Evolutionary conservation across 192 early-diverging fungal species (phyloP), one percentile per base, ranked within the genome.

Genomic region (Coemansia sp.): DNA sequence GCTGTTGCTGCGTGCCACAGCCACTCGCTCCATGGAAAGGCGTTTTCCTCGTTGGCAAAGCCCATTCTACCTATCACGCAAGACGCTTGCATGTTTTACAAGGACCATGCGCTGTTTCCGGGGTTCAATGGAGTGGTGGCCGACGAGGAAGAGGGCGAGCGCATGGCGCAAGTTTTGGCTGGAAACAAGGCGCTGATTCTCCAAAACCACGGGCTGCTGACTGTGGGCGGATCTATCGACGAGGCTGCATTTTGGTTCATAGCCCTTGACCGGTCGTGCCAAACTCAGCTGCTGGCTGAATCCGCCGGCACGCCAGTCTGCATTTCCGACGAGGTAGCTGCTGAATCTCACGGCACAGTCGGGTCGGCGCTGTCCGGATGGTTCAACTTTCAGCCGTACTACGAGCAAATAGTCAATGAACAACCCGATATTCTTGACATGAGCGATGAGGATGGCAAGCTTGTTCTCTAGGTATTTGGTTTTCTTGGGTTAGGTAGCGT

Each of bases 171-270:
- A 30, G 63, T 65, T 2, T 50, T 85, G 49, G 82, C 77, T 15
- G 48, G 27, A 3, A 63, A 72, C 55, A 83, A 83, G 61, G 79
- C 80, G 5, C 39, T 82, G 15, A 81, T 85, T 32, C 42, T 85
- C 40, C 79, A 76, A 47, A 85, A 83, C 68, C 83, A 85, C 41
- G 83, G 83, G 8, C 55, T 85, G 33, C 38, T 85, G 32, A 85
- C 83, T 2, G 76, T 81, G 0, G 81, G 82, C 7, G 34, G 33
- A 0, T 60, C 75, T 0, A 71, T 85, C 0, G 83, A 83, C 43
- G 80, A 69, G 51, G 82, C 82, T 3, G 68, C 80, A 22, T 83
- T 80, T 58, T 78, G 67, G 65, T 83, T 83, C 27, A 79, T 83
- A 41, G 66, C 81, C 0, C 59, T 82, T 42, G 83, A 85, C 22